phyloP scores from a whole-genome alignment of 257 asterid species.

The Solanum stenotomum region DNA sequence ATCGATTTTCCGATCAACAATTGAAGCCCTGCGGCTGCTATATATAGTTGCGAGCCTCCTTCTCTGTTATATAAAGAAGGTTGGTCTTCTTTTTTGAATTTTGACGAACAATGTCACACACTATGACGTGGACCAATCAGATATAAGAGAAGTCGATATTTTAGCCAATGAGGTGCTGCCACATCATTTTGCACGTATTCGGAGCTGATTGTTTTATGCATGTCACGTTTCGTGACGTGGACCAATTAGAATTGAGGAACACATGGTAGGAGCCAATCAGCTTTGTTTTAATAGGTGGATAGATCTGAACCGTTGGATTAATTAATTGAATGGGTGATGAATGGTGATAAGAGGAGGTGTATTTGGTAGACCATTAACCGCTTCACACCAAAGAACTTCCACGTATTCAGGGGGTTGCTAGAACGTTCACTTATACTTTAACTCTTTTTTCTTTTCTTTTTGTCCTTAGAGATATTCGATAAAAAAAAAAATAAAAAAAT shows the following conservation, averaged over 20 bases:
- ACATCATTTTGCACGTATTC: constrained; percentile 7
- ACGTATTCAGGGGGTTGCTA: background rate
- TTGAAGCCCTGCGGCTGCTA: background rate
- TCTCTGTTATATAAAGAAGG: background rate
- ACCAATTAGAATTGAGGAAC: constrained; percentile 11
- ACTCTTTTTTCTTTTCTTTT: background rate
- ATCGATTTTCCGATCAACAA: background rate
- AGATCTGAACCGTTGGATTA: constrained; percentile 7
- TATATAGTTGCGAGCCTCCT: background rate
- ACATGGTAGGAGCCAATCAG: constrained; percentile 27
- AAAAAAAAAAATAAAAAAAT: background rate
- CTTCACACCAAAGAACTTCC: background rate
- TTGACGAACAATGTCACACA: constrained; percentile 21
- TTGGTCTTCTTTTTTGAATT: background rate
- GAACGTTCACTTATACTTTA: background rate
- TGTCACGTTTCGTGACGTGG: constrained; percentile 28
- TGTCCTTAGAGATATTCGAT: background rate
- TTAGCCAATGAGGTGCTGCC: background rate
- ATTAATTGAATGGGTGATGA: background rate
- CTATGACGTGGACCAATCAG: constrained; percentile 60
- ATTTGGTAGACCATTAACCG: background rate
- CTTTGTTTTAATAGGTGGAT: constrained; percentile 12
- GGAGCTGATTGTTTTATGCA: background rate
- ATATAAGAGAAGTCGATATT: background rate
- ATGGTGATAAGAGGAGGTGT: background rate